phyloP scores from a whole-genome alignment of 2,329 filamentous ascomycete species.

The Neofusicoccum parvum region DNA sequence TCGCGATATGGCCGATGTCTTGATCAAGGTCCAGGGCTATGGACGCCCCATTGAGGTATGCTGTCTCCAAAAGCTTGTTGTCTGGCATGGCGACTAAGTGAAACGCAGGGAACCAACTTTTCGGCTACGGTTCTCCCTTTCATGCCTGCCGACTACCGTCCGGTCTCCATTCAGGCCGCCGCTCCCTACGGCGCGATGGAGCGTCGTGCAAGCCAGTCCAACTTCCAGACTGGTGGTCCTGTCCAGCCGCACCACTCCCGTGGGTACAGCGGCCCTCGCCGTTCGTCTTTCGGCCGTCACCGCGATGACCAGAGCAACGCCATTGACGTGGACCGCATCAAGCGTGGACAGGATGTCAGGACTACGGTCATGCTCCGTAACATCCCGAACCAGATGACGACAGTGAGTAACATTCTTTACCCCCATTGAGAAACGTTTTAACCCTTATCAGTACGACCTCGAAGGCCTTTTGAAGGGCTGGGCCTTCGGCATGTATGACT shows the following conservation, averaged over 20 bases:
- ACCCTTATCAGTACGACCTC: conserved; percentile 46
- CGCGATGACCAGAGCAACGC: conserved; percentile 34
- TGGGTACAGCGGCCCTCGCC: conserved; percentile 10
- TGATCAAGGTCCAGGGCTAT: background rate
- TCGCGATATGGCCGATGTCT: background rate
- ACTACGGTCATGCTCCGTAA: conserved; percentile 85
- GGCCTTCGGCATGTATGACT: conserved; percentile 84
- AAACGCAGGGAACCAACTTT: background rate
- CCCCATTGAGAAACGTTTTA: conserved; percentile 25
- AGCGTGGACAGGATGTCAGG: conserved; percentile 50
- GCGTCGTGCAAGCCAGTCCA: background rate
- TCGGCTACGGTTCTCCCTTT: background rate
- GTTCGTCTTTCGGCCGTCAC: background rate
- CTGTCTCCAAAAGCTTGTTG: conserved; percentile 22
- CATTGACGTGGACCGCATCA: conserved; percentile 42
- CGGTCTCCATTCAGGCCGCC: too few relatives aligned
- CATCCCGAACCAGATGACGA: conserved; percentile 87
- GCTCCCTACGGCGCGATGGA: too few relatives aligned
- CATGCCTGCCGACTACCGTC: background rate
- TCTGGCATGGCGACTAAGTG: conserved; percentile 19
- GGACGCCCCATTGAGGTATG: conserved; percentile 27
- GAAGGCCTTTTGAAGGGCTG: conserved; percentile 79
- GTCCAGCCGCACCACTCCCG: conserved; percentile 26
- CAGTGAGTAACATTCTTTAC: conserved; percentile 35
- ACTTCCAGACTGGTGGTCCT: conserved; percentile 5